Evolutionary conservation across 108 stramenopile genomes (phyloP).

Genomic region (Skeletonema potamos): DNA sequence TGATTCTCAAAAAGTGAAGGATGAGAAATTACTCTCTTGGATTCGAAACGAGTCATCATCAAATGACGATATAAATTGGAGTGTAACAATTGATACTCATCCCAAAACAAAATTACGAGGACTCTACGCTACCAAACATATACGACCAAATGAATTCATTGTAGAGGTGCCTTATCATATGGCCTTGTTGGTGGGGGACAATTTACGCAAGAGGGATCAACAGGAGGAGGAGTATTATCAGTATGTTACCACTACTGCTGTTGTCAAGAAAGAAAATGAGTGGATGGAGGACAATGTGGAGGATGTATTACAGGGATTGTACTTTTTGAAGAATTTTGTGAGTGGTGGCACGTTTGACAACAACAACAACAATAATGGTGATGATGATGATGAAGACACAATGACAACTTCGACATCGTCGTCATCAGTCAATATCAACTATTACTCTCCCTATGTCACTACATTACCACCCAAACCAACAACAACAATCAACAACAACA

Average conservation of each 20-base stretch:
- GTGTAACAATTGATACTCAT: background rate
- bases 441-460: constrained; percentile 6
- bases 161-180: constrained; percentile 9
- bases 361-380: background rate
- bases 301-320: constrained; percentile 20
- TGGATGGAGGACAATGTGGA: constrained; percentile 8
- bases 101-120: constrained; percentile 6
- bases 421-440: background rate
- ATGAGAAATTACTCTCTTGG: background rate
- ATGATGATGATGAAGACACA: background rate
- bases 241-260: too few species aligned
- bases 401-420: too few species aligned
- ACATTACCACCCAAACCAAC: constrained; percentile 12
- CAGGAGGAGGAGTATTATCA: background rate
- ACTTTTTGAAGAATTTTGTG: constrained; percentile 3
- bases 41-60: background rate
- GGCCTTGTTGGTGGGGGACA: constrained; percentile 9
- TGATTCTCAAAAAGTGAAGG: too few species aligned
- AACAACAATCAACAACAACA: background rate
- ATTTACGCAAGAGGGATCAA: too few species aligned
- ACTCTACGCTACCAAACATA: constrained; percentile 8
- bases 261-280: background rate
- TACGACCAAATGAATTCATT: constrained; percentile 4
- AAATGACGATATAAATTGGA: background rate
- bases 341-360: background rate